Percentiles rank a stretch among this genome's conserved stretches.
phyloP scores from a whole-genome alignment of 345 rosid genomes.

The Populus nigra region DNA sequence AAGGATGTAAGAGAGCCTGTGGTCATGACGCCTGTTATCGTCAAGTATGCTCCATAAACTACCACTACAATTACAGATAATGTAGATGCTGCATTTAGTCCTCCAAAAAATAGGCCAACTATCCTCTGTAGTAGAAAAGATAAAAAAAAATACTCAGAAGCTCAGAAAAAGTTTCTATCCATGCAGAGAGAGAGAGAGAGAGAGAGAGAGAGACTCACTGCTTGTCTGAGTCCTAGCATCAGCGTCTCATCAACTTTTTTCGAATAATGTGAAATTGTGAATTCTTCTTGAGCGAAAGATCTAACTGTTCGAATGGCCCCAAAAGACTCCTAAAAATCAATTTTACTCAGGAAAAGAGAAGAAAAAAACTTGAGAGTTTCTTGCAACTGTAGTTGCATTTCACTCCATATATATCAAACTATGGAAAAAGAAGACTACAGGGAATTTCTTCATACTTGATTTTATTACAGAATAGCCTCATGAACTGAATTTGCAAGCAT shows the following conservation, averaged over 20 bases:
- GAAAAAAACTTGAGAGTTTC: background rate
- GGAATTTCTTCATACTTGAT: background rate
- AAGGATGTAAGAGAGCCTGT: constrained; percentile 90
- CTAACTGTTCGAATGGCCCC: constrained; percentile 94
- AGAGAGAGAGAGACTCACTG: constrained; percentile 50
- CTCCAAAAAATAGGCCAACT: constrained; percentile 77
- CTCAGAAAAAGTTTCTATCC: background rate
- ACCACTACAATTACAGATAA: constrained; percentile 77
- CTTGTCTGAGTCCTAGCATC: constrained; percentile 80
- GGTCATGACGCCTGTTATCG: constrained; percentile 79
- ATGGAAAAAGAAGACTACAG: background rate
- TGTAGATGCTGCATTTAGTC: constrained; percentile 80
- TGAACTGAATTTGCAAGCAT: background rate
- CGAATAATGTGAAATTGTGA: constrained; percentile 63
- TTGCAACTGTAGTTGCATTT: background rate
- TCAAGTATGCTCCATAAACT: constrained; percentile 81
- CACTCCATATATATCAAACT: background rate
- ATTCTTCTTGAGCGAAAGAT: constrained; percentile 83
- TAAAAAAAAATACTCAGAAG: background rate
- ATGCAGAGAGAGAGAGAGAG: background rate
- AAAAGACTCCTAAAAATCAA: constrained; percentile 75
- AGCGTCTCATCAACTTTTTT: constrained; percentile 85
- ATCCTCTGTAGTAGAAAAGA: constrained; percentile 41
- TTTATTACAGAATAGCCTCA: too few species aligned
- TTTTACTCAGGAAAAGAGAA: background rate